Base-by-base conservation (phyloP, 73 alveolate species). In the Paramecium sonneborni region DNA sequence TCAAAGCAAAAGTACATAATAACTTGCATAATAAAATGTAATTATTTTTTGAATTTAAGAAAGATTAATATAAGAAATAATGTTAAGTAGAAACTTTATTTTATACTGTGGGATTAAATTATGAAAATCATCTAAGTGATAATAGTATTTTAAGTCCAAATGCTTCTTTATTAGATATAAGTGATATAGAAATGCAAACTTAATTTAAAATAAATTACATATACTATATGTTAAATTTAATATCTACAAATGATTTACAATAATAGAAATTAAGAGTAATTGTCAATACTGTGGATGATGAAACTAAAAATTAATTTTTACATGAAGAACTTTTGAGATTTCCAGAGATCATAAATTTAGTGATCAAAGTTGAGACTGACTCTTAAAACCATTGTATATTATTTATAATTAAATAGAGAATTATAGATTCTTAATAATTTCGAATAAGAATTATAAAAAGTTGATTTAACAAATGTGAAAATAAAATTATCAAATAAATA, bases 131-230 rank as follows among this genome's bases (percentile, higher is more conserved):
- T 62, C 26, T 2, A 26, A 32, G 84, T 12, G 84, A 62, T 32
- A 62, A 62, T 62, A 62, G 84, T 62, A 62, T 62, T 1, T 24
- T 62, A 62, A 62, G 84, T 62, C 84, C 84, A 30, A 30, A 26
- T 62, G 26, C 12, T 12, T 26, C 84, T 30, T 12, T 23, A 62
- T 26, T 62, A 32, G 84, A 62, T 30, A 12, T 6, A 10, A 26
- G 84, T 62, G 84, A 62, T 26, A 30, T 62, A 62, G 84, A 62
- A 12, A 26, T n/a, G 24, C 26, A 62, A 62, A 62, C 39, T 4
- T 30, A 62, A 30, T 62, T 62, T 28, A 62, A 62, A 62, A 32
- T 62, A 3, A 62, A 62, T 14, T 62, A 62, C 48, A 62, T 62
- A 0, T 62, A 62, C 20, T 62, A 62, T 5, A 62, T 62, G 48